These are phyloP conservation scores for Hortaea werneckii DNA, from an alignment of 2,329 filamentous ascomycete species.

Conservation along the genomic window DNA sequence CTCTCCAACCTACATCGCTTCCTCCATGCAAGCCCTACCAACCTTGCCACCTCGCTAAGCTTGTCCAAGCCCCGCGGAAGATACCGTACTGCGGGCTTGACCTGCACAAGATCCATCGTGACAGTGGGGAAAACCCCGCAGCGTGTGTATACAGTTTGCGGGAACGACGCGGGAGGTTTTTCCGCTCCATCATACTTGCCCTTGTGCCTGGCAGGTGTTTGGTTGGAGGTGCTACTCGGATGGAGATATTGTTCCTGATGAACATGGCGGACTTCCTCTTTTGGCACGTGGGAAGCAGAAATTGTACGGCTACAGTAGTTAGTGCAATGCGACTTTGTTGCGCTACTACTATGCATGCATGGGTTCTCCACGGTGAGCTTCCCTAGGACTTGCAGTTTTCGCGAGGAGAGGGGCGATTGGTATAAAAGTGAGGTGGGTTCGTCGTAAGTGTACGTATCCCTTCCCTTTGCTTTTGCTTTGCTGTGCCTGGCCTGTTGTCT, in stretches of 20 bases:
- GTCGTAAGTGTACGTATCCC: background rate
- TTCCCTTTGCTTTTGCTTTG: background rate
- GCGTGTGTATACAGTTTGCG: too few relatives aligned
- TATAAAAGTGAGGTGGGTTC: background rate
- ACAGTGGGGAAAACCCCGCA: conserved; percentile 4
- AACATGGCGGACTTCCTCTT: conserved; percentile 6
- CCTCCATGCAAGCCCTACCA: background rate
- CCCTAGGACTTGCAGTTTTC: background rate
- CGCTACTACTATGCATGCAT: background rate
- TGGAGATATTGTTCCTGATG: conserved; percentile 8
- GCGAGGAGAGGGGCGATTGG: background rate
- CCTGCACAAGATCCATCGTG: background rate
- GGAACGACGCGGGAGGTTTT: conserved; percentile 1
- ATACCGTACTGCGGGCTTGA: background rate
- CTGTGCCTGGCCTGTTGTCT: background rate
- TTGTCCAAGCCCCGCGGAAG: too few relatives aligned
- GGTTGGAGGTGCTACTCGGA: background rate
- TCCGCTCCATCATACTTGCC: conserved; percentile 6
- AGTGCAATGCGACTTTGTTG: background rate
- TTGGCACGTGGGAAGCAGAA: background rate
- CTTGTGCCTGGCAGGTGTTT: conserved; percentile 3
- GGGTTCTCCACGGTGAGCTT: background rate
- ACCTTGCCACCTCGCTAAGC: background rate
- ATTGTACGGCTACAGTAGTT: background rate
- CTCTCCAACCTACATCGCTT: background rate